Percentiles rank a stretch among this genome's conserved stretches.
Conservation (phyloP, 371 early-diverging fungal genomes). For the Blakeslea trispora region DNA sequence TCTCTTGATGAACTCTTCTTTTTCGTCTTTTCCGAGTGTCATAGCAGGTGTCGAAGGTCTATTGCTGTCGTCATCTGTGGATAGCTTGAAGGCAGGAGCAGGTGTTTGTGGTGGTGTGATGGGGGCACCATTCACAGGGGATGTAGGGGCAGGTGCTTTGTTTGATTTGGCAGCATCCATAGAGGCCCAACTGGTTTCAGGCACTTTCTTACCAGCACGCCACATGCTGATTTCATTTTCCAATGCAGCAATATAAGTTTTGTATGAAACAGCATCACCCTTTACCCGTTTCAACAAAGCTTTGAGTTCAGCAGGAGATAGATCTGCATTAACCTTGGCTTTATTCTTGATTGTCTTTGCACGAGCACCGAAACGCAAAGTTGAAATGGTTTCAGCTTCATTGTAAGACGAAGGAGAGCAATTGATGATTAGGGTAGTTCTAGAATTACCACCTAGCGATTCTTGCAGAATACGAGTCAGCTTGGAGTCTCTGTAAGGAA, state of each 20-base stretch:
- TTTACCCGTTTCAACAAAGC: conserved; percentile 87
- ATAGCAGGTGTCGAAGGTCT: conserved; percentile 81
- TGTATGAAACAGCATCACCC: conserved; percentile 73
- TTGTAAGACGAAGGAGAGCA: conserved; percentile 96
- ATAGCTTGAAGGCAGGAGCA: conserved; percentile 52
- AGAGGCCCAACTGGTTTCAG: conserved; percentile 72
- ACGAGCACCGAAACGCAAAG: conserved; percentile 95
- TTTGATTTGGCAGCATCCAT: conserved; percentile 96
- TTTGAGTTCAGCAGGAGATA: conserved; percentile 92
- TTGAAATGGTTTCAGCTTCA: conserved; percentile 94
- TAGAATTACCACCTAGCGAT: conserved; percentile 97
- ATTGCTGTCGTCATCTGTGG: conserved; percentile 43
- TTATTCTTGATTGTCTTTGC: conserved; percentile 99
- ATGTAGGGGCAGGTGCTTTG: conserved; percentile 85
- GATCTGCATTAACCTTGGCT: conserved; percentile 96
- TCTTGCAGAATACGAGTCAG: conserved; percentile 98
- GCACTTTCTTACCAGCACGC: conserved; percentile 81
- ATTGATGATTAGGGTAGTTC: conserved; percentile 97
- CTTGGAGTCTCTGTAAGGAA: conserved; percentile 99
- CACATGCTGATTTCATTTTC: conserved; percentile 88
- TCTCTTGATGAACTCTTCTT: conserved; percentile 90
- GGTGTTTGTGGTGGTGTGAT: conserved; percentile 47
- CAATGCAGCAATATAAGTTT: conserved; percentile 78
- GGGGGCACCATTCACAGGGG: conserved; percentile 14
- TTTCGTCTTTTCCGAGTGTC: conserved; percentile 81